phyloP scores from a whole-genome alignment of 2,329 filamentous ascomycete genomes.

The Chrysoporthe deuterocubensis region DNA sequence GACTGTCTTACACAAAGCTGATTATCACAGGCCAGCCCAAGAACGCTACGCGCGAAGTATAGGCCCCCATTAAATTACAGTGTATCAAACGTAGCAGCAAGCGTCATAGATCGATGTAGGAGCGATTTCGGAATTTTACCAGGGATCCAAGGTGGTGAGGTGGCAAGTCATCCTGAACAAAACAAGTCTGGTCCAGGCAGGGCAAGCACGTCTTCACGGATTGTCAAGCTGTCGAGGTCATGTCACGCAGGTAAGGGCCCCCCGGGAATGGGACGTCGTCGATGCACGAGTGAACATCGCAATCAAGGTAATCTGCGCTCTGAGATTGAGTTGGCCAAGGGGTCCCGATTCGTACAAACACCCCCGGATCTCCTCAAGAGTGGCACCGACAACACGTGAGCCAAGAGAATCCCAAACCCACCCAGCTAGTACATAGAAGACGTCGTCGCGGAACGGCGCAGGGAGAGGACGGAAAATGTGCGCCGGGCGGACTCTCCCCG shows the following conservation, averaged over 20 bases:
- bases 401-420: neutral
- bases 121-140: neutral
- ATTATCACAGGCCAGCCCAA: neutral
- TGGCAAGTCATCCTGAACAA: neutral
- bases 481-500: neutral
- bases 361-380: constrained; percentile 5
- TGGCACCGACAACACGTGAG: constrained; percentile 6
- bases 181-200: neutral
- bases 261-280: constrained; percentile 3
- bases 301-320: constrained; percentile 11
- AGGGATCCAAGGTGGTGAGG: neutral
- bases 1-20: neutral
- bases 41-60: neutral
- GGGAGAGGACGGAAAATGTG: neutral
- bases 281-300: constrained; percentile 15
- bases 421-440: neutral
- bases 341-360: constrained; percentile 7
- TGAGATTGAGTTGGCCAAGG: constrained; percentile 13
- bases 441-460: neutral
- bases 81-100: constrained; percentile 1
- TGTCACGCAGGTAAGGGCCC: neutral
- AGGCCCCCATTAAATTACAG: neutral
- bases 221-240: constrained; percentile 6
- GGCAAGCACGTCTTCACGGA: neutral
- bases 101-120: neutral